phyloP scores from a whole-genome alignment of 495 filamentous ascomycete species.

The Aspergillus panamensis region DNA sequence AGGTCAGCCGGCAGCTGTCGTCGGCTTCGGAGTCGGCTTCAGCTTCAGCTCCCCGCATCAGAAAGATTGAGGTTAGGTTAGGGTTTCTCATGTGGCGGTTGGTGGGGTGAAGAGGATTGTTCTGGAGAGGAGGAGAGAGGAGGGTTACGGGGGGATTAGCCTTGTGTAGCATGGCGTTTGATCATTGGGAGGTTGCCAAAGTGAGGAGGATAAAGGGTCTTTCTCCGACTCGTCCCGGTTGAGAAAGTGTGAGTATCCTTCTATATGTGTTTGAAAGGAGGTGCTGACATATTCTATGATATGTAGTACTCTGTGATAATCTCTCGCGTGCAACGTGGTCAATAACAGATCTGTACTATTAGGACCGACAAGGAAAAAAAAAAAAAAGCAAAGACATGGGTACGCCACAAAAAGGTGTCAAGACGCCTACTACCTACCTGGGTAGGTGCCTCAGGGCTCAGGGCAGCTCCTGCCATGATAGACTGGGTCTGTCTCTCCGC shows the following conservation, averaged over 20 bases:
- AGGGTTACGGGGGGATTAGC: background rate
- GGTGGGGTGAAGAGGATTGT: background rate
- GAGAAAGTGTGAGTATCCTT: conserved; percentile 2
- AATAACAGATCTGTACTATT: too few relatives aligned
- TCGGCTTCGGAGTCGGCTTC: background rate
- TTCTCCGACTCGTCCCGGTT: background rate
- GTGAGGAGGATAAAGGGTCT: background rate
- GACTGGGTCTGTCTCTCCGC: background rate
- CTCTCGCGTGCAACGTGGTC: too few relatives aligned
- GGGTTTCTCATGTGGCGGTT: background rate
- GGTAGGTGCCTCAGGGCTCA: background rate
- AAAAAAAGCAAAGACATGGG: too few relatives aligned
- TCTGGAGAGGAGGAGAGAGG: background rate
- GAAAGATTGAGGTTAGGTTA: background rate
- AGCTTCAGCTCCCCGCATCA: background rate
- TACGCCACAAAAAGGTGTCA: too few relatives aligned
- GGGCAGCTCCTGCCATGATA: background rate
- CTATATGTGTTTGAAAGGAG: too few relatives aligned
- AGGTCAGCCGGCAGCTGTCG: background rate
- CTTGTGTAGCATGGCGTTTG: background rate
- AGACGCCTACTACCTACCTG: too few relatives aligned
- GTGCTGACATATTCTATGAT: too few relatives aligned
- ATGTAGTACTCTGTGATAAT: too few relatives aligned
- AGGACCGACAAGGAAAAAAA: too few relatives aligned
- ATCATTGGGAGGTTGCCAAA: background rate